These are phyloP conservation scores for Sistotremastrum niveocremeum DNA, from an alignment of 768 basidiomycete genomes.

Conservation along the genomic window DNA sequence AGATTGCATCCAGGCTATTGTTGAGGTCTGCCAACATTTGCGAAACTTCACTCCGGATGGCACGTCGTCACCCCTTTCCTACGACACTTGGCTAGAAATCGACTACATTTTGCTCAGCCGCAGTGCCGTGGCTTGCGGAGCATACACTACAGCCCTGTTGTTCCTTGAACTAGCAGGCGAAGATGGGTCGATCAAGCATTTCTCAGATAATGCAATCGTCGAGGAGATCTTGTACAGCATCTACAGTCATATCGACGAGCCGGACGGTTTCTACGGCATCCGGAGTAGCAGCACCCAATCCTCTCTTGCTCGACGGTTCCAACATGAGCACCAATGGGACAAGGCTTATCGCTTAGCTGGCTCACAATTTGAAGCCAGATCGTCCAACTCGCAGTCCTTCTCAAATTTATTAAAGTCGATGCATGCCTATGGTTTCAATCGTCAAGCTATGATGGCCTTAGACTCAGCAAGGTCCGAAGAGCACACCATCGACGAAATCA, in stretches of 20 bases:
- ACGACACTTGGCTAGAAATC: constrained; percentile 72
- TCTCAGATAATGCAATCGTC: constrained; percentile 18
- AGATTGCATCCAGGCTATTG: constrained; percentile 40
- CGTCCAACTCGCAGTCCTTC: constrained; percentile 26
- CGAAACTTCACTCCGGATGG: constrained; percentile 43
- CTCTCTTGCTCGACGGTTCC: constrained; percentile 73
- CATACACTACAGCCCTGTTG: constrained; percentile 81
- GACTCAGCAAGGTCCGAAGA: constrained; percentile 27
- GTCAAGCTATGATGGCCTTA: constrained; percentile 63
- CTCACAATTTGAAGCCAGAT: constrained; percentile 60
- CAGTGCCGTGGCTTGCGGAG: constrained; percentile 63
- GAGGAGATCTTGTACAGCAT: constrained; percentile 81
- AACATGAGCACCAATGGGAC: constrained; percentile 88
- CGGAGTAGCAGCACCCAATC: constrained; percentile 60
- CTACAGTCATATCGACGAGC: constrained; percentile 92
- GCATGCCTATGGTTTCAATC: constrained; percentile 82
- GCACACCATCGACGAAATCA: constrained; percentile 13
- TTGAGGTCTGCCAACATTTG: constrained; percentile 69
- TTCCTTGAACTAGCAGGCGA: constrained; percentile 67
- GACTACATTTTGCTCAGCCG: constrained; percentile 59
- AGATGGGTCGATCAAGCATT: constrained; percentile 26
- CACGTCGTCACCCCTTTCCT: constrained; percentile 28
- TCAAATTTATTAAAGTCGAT: constrained; percentile 68
- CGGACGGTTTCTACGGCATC: constrained; percentile 96
- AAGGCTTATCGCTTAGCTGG: constrained; percentile 86